Evolutionary conservation across 306 rosid species (phyloP).

Genomic region (Boehmeria nivea): DNA sequence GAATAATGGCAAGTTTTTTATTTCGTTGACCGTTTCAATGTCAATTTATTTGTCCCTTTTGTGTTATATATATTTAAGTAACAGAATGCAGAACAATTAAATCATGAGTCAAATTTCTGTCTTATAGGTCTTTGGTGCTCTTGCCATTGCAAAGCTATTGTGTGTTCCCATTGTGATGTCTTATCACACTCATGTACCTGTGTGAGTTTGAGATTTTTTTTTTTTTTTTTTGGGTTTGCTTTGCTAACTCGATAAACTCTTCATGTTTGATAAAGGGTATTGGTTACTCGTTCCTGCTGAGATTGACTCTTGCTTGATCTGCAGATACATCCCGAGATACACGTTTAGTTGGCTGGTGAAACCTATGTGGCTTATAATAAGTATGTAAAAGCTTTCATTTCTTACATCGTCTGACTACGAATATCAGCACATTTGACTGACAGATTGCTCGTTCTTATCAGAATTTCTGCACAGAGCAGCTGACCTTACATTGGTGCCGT

Average conservation of each 20-base stretch:
- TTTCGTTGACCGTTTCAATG: background rate
- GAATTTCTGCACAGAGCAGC: constrained; percentile 96
- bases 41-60: constrained; percentile 4
- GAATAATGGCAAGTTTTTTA: constrained; percentile 80
- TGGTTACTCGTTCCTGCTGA: background rate
- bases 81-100: background rate
- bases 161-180: constrained; percentile 96
- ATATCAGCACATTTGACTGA: constrained; percentile 18
- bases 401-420: background rate
- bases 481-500: constrained; percentile 92
- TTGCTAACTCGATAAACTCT: too few relatives aligned
- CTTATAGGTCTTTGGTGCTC: constrained; percentile 92
- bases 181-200: constrained; percentile 96
- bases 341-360: constrained; percentile 97
- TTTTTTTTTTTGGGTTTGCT: too few relatives aligned
- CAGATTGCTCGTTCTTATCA: constrained; percentile 31
- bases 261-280: too few relatives aligned
- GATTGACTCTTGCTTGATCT: constrained; percentile 11
- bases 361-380: constrained; percentile 98
- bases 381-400: constrained; percentile 39
- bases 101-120: constrained; percentile 18
- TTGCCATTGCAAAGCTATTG: constrained; percentile 73
- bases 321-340: constrained; percentile 94
- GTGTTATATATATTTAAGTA: background rate
- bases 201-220: constrained; percentile 50